Evolutionary conservation across 2,329 filamentous ascomycete species (phyloP).

Genomic region (Drechmeria coniospora): DNA sequence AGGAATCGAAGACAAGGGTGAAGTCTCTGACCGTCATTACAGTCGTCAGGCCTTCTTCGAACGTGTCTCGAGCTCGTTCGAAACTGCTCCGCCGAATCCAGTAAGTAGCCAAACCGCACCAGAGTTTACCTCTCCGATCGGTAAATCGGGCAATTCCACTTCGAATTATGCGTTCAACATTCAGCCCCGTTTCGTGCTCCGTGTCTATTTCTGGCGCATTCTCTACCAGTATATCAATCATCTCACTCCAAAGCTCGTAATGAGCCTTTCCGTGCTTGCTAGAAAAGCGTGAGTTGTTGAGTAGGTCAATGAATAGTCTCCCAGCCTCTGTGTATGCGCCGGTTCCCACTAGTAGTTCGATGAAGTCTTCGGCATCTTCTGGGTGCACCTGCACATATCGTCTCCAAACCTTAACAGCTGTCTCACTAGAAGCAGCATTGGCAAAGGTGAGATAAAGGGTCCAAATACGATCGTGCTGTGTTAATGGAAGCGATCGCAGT

Average conservation of each 20-base stretch:
- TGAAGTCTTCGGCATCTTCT: conserved; percentile 88
- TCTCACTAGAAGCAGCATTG: conserved; percentile 76
- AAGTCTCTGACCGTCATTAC: conserved; percentile 99
- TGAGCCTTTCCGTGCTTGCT: conserved; percentile 91
- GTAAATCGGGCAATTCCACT: conserved; percentile 84
- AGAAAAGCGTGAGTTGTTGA: conserved; percentile 79
- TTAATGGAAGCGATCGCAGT: conserved; percentile 77
- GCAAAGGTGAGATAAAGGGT: conserved; percentile 80
- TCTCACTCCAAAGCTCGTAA: conserved; percentile 94
- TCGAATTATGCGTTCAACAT: conserved; percentile 82
- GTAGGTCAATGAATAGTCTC: conserved; percentile 75
- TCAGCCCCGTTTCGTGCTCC: conserved; percentile 64
- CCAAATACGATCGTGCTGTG: conserved; percentile 94
- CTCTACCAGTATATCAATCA: conserved; percentile 86
- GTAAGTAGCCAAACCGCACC: conserved; percentile 89
- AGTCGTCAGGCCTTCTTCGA: conserved; percentile 91
- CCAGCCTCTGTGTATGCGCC: conserved; percentile 83
- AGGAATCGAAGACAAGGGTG: conserved; percentile 89
- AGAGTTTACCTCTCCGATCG: conserved; percentile 87
- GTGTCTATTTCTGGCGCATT: conserved; percentile 79
- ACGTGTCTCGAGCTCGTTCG: conserved; percentile 81
- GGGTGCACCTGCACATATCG: conserved; percentile 96
- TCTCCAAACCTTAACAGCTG: conserved; percentile 84
- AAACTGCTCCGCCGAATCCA: conserved; percentile 91
- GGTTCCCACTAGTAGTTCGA: conserved; percentile 71